phyloP scores from a whole-genome alignment of 345 rosid species.

The Eucalyptus coolabah region DNA sequence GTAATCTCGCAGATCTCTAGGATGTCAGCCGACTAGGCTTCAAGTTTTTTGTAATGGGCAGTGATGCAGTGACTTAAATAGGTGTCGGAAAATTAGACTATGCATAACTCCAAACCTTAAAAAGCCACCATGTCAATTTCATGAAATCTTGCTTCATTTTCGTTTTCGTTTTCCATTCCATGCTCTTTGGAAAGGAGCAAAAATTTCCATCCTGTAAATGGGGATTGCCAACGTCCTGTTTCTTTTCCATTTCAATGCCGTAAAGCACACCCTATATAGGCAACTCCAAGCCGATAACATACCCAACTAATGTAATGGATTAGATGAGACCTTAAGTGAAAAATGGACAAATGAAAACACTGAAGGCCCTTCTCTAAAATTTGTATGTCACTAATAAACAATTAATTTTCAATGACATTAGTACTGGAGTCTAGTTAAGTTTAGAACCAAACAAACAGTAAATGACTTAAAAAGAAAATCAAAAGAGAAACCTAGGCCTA shows the following conservation, averaged over 20 bases:
- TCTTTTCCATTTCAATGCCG: neutral
- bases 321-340: neutral
- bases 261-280: neutral
- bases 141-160: neutral
- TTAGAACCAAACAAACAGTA: neutral
- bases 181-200: neutral
- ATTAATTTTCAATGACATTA: neutral
- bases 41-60: neutral
- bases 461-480: neutral
- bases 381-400: neutral
- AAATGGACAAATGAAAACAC: neutral
- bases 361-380: neutral
- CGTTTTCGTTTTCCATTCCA: neutral
- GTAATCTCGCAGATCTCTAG: neutral
- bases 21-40: neutral
- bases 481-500: neutral
- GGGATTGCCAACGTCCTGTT: neutral
- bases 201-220: neutral
- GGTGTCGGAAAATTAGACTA: neutral
- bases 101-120: neutral
- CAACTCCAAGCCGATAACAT: neutral
- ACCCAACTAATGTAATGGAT: neutral
- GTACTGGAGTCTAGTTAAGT: neutral
- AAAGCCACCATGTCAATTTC: neutral
- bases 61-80: neutral